These are phyloP conservation scores for Fusarium sp. DNA, from an alignment of 2,329 filamentous ascomycete species.

Conservation along the genomic window DNA sequence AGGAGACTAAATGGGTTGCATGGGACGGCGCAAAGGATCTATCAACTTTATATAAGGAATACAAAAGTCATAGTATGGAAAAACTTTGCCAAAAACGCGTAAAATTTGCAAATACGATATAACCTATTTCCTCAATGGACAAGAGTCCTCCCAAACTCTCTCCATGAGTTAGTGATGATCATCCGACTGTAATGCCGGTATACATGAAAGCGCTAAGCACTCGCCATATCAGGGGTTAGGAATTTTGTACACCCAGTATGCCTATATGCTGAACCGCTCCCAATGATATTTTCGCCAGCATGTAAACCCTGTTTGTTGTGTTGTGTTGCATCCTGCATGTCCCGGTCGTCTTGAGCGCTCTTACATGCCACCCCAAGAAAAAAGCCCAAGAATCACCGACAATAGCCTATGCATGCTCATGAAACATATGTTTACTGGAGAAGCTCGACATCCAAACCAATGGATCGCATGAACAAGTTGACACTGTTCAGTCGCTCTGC, in stretches of 20 bases:
- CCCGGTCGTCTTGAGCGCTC: constrained; percentile 36
- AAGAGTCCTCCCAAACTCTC: constrained; percentile 29
- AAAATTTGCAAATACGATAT: constrained; percentile 37
- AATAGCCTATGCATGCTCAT: constrained; percentile 32
- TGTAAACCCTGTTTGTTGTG: constrained; percentile 26
- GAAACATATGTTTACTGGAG: constrained; percentile 51
- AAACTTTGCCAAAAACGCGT: constrained; percentile 30
- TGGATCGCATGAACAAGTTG: constrained; percentile 98
- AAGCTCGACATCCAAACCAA: constrained; percentile 94
- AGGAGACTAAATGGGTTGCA: constrained; percentile 27
- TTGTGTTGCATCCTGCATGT: constrained; percentile 26
- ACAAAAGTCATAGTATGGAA: background rate
- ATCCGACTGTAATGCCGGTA: constrained; percentile 32
- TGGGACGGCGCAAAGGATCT: constrained; percentile 35
- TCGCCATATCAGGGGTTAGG: constrained; percentile 21
- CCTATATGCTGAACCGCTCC: constrained; percentile 20
- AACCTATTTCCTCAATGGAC: constrained; percentile 25
- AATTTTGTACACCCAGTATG: constrained; percentile 39
- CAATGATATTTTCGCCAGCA: constrained; percentile 35
- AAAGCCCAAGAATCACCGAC: constrained; percentile 41
- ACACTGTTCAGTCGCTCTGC: constrained; percentile 87
- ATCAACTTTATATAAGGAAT: constrained; percentile 2
- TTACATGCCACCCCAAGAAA: constrained; percentile 42
- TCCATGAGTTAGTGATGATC: constrained; percentile 21
- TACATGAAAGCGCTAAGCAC: constrained; percentile 29